Base-by-base conservation (phyloP, 2,329 filamentous ascomycete species). In the Huntiella bhutanensis region DNA sequence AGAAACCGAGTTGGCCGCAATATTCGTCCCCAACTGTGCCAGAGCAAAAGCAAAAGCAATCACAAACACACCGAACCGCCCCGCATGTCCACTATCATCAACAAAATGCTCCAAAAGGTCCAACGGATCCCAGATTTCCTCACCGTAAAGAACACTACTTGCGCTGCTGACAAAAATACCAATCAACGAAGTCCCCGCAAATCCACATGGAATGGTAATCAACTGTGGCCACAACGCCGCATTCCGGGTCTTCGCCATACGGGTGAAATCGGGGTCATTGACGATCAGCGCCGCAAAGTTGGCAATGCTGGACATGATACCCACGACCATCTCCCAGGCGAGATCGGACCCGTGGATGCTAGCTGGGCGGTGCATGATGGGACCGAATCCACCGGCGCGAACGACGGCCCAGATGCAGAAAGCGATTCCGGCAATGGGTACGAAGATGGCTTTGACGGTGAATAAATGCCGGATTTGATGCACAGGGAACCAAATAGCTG, bases 251-350 rank as follows among this genome's bases (percentile, higher is more conserved):
- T 65, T 64, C 2, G 85, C 82, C 55, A 94, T 95, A 59, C 87
- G 80, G 15, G 82, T 69, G 59, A 93, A 94, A 57, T 93, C 85
- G 0, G 82, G 82, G 53, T 83, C 78, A 59, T 92, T 78, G 50
- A 80, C 71, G 53, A 94, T 91, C 33, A 94, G 69, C 0, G 86
- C 85, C 1, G 85, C 82, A 57, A 94, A 94, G 64, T 94, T 94
- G 55, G 83, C 82, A 52, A 95, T 86, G 3, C 82, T 79, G 17
- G 73, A 79, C 85, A 94, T 93, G 62, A 93, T 78, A 34, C 84
- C 84, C 51, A 78, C 80, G 50, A 95, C 72, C 49, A 94, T 77
- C 17, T 77, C 73, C 87, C 87, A 95, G 1, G 68, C 84, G 3
- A 94, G 68, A 0, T 69, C 69, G 50, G 73, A 79, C 22, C 86